Evolutionary conservation across 2,329 filamentous ascomycete species (phyloP).

Genomic region (Macrophomina tecta): DNA sequence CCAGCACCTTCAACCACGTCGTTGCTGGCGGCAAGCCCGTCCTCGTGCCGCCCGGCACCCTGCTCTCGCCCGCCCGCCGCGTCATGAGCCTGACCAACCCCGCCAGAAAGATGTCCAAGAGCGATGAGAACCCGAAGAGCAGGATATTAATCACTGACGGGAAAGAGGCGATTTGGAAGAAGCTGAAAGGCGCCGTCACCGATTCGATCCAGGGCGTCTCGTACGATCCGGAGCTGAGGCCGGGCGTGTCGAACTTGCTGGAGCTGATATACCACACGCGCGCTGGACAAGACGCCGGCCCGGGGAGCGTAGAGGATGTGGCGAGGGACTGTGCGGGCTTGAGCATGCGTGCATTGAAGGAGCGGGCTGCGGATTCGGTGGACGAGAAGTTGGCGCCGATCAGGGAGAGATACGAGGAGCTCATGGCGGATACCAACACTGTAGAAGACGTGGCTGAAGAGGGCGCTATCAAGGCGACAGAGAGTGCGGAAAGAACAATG

Average conservation of each 20-base stretch:
- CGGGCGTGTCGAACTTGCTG: slow-evolving; percentile 87
- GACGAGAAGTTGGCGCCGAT: slow-evolving; percentile 60
- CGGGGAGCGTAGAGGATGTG: slow-evolving; percentile 34
- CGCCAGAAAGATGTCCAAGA: slow-evolving; percentile 92
- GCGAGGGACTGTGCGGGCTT: slow-evolving; percentile 46
- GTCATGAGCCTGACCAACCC: slow-evolving; percentile 90
- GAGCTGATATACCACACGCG: slow-evolving; percentile 78
- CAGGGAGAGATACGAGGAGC: slow-evolving; percentile 60
- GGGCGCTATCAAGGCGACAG: slow-evolving; percentile 66
- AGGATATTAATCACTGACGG: slow-evolving; percentile 83
- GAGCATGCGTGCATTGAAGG: slow-evolving; percentile 67
- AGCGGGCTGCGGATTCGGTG: slow-evolving; percentile 65
- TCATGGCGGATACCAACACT: slow-evolving; percentile 56
- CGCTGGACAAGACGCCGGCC: slow-evolving; percentile 38
- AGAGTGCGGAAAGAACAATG: slow-evolving; percentile 63
- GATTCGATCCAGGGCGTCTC: slow-evolving; percentile 72
- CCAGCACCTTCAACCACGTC: slow-evolving; percentile 81
- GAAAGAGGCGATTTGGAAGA: slow-evolving; percentile 66
- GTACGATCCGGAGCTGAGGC: slow-evolving; percentile 73
- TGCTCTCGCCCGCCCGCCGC: slow-evolving; percentile 71
- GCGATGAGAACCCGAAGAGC: slow-evolving; percentile 71
- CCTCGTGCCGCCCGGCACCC: slow-evolving; percentile 62
- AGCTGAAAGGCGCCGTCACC: slow-evolving; percentile 76
- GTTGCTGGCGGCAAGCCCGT: slow-evolving; percentile 71
- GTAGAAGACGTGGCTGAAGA: slow-evolving; percentile 64